Conservation (phyloP, 2,329 filamentous ascomycete genomes). For the Pseudogymnoascus sp. region DNA sequence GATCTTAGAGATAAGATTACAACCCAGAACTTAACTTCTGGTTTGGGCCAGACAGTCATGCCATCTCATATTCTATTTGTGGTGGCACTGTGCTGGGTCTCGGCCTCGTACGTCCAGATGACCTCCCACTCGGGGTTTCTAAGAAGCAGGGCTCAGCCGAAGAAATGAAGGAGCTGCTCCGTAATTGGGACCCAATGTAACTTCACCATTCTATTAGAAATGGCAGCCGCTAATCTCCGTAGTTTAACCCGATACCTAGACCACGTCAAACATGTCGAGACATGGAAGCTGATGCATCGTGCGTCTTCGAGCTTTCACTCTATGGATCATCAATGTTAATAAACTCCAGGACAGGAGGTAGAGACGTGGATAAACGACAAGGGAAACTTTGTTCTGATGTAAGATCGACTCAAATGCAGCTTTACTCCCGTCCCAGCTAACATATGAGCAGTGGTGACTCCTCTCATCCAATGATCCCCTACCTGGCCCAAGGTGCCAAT, state of each 20-base stretch:
- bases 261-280: conserved; percentile 51
- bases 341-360: conserved; percentile 15
- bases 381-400: conserved; percentile 17
- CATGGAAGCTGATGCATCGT: conserved; percentile 57
- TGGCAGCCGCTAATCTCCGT: not conserved
- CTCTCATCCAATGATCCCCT: conserved; percentile 57
- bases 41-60: conserved; percentile 55
- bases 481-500: conserved; percentile 59
- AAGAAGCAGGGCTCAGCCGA: conserved; percentile 45
- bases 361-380: conserved; percentile 18
- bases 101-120: conserved; percentile 57
- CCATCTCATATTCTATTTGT: conserved; percentile 53
- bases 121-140: conserved; percentile 46
- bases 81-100: conserved; percentile 55
- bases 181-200: conserved; percentile 54
- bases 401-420: not conserved
- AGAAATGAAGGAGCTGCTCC: conserved; percentile 54
- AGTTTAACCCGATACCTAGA: conserved; percentile 32
- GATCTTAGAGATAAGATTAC: conserved; percentile 45
- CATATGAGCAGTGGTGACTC: conserved; percentile 41
- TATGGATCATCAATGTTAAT: not conserved
- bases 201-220: not conserved
- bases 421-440: not conserved
- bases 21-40: conserved; percentile 51
- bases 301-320: not conserved